phyloP scores from a whole-genome alignment of 2,329 filamentous ascomycete genomes.

The Penicillium sp. region DNA sequence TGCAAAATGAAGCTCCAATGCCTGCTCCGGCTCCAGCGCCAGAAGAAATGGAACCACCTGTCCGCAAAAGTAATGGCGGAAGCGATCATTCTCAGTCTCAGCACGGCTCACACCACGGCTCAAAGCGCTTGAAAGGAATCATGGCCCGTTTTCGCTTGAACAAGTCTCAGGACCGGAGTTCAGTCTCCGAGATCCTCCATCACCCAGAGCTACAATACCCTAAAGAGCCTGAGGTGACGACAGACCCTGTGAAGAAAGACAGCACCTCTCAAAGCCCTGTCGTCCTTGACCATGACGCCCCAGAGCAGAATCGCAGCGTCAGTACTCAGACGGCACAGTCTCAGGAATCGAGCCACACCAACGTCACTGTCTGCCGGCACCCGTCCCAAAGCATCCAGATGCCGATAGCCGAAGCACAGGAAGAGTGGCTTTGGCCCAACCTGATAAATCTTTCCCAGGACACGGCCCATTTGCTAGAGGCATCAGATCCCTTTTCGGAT shows the following conservation, averaged over 20 bases:
- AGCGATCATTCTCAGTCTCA: constrained; percentile 9
- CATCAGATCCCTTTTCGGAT: constrained; percentile 23
- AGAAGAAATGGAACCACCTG: not conserved
- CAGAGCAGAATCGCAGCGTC: constrained; percentile 26
- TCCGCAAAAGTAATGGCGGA: not conserved
- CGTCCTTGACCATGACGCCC: not conserved
- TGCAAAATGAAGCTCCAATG: too few relatives aligned
- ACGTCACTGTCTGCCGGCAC: constrained; percentile 32
- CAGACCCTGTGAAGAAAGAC: constrained; percentile 10
- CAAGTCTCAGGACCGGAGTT: constrained; percentile 10
- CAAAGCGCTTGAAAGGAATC: constrained; percentile 12
- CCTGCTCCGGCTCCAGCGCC: not conserved
- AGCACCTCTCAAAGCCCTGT: not conserved
- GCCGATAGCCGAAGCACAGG: constrained; percentile 18
- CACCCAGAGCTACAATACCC: not conserved
- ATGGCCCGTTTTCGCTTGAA: constrained; percentile 12
- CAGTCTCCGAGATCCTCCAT: constrained; percentile 4
- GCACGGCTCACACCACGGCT: constrained; percentile 13
- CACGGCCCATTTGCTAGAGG: constrained; percentile 2
- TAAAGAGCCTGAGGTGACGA: not conserved
- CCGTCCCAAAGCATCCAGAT: constrained; percentile 30
- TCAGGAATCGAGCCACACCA: constrained; percentile 33
- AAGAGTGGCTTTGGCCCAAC: constrained; percentile 10
- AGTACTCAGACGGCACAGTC: constrained; percentile 35
- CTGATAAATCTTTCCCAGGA: constrained; percentile 6